These are phyloP conservation scores for Diaporthe sp. DNA, from an alignment of 2,329 filamentous ascomycete species.

Conservation along the genomic window DNA sequence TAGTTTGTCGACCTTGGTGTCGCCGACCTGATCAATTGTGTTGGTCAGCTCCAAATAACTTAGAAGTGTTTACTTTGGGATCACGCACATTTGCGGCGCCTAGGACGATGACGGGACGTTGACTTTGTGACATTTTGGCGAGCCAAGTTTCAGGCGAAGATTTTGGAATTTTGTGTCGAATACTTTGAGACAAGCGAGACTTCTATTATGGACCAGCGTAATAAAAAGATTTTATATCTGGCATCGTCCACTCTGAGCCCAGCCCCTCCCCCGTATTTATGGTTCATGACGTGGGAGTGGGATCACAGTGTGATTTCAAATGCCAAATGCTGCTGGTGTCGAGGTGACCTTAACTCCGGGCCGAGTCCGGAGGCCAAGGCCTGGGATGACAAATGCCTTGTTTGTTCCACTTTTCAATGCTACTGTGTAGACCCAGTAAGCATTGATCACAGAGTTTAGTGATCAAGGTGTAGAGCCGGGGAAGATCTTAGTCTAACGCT, in stretches of 20 bases:
- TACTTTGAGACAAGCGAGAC: background rate
- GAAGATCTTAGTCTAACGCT: background rate
- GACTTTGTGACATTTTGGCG: background rate
- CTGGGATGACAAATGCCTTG: constrained; percentile 5
- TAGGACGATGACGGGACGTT: constrained; percentile 10
- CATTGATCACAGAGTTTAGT: background rate
- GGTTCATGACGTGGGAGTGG: background rate
- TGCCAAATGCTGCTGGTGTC: background rate
- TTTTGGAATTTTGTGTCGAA: background rate
- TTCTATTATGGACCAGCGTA: background rate
- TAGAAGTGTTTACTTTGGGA: background rate
- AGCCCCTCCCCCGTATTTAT: background rate
- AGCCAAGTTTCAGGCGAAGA: background rate
- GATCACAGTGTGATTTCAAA: background rate
- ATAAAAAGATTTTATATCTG: background rate
- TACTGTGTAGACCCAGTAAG: background rate
- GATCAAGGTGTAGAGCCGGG: background rate
- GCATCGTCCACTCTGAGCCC: background rate
- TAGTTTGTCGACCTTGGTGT: constrained; percentile 21
- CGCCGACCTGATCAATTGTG: constrained; percentile 31
- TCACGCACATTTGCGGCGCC: constrained; percentile 9
- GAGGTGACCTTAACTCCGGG: background rate
- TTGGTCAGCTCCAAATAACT: background rate
- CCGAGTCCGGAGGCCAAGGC: background rate
- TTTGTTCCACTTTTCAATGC: background rate